These are phyloP conservation scores for Cryphonectria japonica DNA, from an alignment of 2,329 filamentous ascomycete species.

Conservation along the genomic window DNA sequence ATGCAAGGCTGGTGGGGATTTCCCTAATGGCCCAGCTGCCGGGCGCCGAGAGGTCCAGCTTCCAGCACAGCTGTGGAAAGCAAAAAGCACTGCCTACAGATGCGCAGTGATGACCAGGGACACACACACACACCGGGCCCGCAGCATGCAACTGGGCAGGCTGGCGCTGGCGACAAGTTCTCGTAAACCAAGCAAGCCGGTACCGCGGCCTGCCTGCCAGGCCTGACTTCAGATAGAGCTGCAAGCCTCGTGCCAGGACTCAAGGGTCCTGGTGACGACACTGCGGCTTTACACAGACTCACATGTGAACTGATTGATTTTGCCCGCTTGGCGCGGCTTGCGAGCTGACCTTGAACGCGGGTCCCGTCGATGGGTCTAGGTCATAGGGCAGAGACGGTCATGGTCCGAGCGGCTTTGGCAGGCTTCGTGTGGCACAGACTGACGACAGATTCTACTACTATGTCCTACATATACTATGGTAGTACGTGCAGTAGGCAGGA, in stretches of 20 bases:
- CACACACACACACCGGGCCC: neutral
- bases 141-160: neutral
- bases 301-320: neutral
- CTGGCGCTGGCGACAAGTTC: neutral
- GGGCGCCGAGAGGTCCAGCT: neutral
- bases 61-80: neutral
- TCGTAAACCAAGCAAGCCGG: neutral
- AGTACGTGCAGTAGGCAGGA: neutral
- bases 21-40: neutral
- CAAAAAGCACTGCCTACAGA: neutral
- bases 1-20: neutral
- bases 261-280: constrained; percentile 20
- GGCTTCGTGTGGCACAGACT: neutral
- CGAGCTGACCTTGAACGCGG: neutral
- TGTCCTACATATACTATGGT: neutral
- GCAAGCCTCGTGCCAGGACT: neutral
- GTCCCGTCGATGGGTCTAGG: neutral
- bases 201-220: neutral
- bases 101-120: neutral
- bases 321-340: constrained; percentile 3
- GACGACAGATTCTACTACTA: neutral
- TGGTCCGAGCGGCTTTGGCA: neutral
- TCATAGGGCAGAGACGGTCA: neutral
- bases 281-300: neutral
- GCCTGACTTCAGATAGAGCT: neutral